phyloP scores from a whole-genome alignment of 1,139 yeast species.

The Sugiyamaella grinbergsii region DNA sequence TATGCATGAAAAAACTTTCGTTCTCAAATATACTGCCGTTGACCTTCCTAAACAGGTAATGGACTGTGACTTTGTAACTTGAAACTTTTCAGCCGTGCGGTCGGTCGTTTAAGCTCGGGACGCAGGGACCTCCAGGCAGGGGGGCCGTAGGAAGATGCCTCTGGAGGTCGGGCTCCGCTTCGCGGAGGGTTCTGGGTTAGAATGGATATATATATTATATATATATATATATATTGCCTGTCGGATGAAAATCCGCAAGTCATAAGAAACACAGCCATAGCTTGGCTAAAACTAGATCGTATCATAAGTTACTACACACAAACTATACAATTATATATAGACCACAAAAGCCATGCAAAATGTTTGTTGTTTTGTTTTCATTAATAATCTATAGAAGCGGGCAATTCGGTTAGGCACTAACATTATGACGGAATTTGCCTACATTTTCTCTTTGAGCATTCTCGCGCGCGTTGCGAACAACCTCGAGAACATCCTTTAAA shows the following conservation, averaged over 20 bases:
- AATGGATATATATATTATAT: neutral
- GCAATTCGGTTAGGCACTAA: conserved; percentile 20
- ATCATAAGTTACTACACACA: conserved; percentile 16
- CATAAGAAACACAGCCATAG: too few relatives aligned
- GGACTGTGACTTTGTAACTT: neutral
- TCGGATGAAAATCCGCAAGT: too few relatives aligned
- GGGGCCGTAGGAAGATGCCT: too few relatives aligned
- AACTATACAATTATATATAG: conserved; percentile 17
- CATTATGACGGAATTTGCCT: conserved; percentile 21
- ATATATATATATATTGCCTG: too few relatives aligned
- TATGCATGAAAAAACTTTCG: conserved; percentile 12
- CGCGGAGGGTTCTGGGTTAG: too few relatives aligned
- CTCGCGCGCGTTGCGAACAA: conserved; percentile 40
- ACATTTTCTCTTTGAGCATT: conserved; percentile 36
- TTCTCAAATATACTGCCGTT: conserved; percentile 6
- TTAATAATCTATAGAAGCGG: conserved; percentile 9
- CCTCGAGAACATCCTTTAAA: conserved; percentile 42
- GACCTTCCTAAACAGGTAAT: conserved; percentile 5
- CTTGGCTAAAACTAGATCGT: neutral
- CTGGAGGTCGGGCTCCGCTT: neutral
- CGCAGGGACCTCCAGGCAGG: conserved; percentile 3
- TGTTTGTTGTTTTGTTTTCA: conserved; percentile 8
- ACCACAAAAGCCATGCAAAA: conserved; percentile 6
- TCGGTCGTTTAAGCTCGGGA: neutral
- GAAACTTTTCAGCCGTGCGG: neutral